Evolutionary conservation across 345 rosid genomes (phyloP).

Genomic region (Physaria fendleri): DNA sequence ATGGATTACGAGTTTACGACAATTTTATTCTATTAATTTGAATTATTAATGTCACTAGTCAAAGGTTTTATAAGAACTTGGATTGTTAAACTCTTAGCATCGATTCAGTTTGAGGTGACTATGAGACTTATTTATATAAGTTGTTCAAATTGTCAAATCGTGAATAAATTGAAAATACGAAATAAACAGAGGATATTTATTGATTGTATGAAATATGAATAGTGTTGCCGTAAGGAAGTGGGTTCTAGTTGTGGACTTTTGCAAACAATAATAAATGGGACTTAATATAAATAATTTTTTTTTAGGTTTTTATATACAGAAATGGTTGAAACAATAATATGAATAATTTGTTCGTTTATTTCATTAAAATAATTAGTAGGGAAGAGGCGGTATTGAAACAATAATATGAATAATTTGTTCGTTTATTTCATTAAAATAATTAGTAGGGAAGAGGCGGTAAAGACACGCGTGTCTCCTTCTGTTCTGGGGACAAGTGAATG

Average conservation of each 20-base stretch:
- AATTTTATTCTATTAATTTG: too few species aligned
- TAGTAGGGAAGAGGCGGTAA: conserved; percentile 27
- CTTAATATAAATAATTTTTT: too few species aligned
- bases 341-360: not conserved
- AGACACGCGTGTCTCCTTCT: conserved; percentile 35
- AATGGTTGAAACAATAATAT: conserved; percentile 15
- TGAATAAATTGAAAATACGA: too few species aligned
- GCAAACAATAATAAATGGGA: conserved; percentile 27
- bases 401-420: conserved; percentile 2
- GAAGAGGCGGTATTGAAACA: conserved; percentile 28
- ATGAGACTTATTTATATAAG: too few species aligned
- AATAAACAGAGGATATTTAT: conserved; percentile 23
- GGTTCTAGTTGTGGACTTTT: conserved; percentile 30
- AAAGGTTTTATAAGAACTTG: too few species aligned
- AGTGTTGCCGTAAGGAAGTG: conserved; percentile 26
- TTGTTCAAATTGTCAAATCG: too few species aligned
- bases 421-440: not conserved
- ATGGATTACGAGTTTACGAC: too few species aligned
- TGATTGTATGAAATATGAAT: conserved; percentile 27
- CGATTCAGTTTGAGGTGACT: too few species aligned
- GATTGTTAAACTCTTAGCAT: too few species aligned
- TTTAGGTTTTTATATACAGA: too few species aligned
- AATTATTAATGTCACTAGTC: too few species aligned
- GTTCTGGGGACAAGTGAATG: conserved; percentile 24
- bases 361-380: conserved; percentile 13